Evolutionary conservation across 2,329 filamentous ascomycete species (phyloP).

Genomic region (Phaeophleospora eucalypticola): DNA sequence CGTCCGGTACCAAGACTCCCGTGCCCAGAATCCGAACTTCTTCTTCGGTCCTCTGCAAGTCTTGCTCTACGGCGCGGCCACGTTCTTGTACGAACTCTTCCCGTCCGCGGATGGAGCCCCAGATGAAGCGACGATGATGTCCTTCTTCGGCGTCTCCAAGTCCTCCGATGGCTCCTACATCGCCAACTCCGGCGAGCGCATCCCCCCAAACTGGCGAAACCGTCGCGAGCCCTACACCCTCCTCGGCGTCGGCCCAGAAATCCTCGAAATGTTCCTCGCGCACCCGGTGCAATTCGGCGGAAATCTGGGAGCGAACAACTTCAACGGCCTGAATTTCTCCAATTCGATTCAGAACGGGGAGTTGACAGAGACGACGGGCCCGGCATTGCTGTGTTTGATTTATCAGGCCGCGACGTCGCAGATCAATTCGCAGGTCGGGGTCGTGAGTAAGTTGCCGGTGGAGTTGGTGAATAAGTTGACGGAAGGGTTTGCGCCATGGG

Average conservation of each 20-base stretch:
- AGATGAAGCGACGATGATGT: conserved; percentile 8
- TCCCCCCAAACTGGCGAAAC: conserved; percentile 38
- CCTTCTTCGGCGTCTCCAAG: too few species aligned
- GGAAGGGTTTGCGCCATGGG: too few species aligned
- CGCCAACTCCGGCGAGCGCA: conserved; percentile 39
- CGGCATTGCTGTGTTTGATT: not conserved
- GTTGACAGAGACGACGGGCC: not conserved
- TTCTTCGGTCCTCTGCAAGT: conserved; percentile 38
- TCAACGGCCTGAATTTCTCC: not conserved
- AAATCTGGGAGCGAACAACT: not conserved
- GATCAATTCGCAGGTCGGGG: too few species aligned
- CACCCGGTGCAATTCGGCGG: not conserved
- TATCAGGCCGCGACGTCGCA: not conserved
- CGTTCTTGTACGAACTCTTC: conserved; percentile 44
- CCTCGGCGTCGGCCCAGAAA: not conserved
- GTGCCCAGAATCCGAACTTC: conserved; percentile 37
- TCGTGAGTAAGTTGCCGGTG: too few species aligned
- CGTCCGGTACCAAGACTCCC: conserved; percentile 37
- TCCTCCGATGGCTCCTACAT: too few species aligned
- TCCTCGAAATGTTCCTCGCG: not conserved
- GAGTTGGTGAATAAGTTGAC: too few species aligned
- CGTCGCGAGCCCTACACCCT: conserved; percentile 31
- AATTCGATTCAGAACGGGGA: not conserved
- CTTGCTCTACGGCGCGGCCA: conserved; percentile 41
- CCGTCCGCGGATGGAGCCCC: not conserved